Base-by-base conservation (phyloP, 2,329 filamentous ascomycete genomes). In the Colletotrichum cordylinicola region DNA sequence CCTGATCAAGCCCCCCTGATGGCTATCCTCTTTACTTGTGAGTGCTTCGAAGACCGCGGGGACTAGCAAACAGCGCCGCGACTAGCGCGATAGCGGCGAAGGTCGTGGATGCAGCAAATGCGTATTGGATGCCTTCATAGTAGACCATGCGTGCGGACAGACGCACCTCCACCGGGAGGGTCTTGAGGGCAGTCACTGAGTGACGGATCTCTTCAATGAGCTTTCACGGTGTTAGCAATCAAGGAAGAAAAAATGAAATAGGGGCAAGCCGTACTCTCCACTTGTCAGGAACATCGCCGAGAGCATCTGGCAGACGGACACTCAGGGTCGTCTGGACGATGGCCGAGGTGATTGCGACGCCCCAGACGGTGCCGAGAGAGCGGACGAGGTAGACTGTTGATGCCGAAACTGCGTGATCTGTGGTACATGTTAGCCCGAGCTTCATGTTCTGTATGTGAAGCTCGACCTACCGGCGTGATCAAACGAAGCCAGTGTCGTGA, bases 341-440 rank as follows among this genome's bases (percentile, higher is more conserved):
- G 8, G 91, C 88, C 10, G 91, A 92, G 0, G 91, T 91, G 43
- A 91, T 85, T 1, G 92, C 91, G 2, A 93, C 92, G 12, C 92
- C 91, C 88, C 91, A 93, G 18, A 93, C 91, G 0, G 88, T 90
- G 3, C 91, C 92, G 4, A 93, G 83, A 0, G 91, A 93, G 31
- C 92, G 89, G 58, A 93, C 88, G 24, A 93, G 86, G 80, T 93
- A 93, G 8, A 92, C 89, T 0, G 90, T 92, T 2, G 91, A 93
- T 4, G 91, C 88, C 0, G 89, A 90, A 2, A 93, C 91, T 13
- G 91, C 91, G 79, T 93, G 91, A 68, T 93, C 91, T 92, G 48
- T 8, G 12, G 15, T 4, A 2, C 1, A 27, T n/a, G 55, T 72
- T 21, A 58, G 43, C 15, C 39, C 37, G 15, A 9, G 62, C 52